phyloP scores from a whole-genome alignment of 768 basidiomycete species.

The Paxillus rubicundulus region DNA sequence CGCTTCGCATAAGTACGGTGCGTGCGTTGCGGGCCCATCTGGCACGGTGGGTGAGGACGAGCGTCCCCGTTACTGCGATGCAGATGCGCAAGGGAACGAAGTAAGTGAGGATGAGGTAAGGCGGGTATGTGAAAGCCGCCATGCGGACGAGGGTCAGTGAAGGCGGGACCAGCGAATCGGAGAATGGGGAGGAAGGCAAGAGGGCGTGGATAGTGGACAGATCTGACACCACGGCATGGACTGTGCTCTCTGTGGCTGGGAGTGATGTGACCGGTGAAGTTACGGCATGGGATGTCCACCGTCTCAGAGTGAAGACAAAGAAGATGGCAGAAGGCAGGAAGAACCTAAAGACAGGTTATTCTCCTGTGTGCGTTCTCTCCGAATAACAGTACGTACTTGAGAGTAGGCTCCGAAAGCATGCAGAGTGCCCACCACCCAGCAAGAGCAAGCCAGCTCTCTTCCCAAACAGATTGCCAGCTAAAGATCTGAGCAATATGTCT shows the following conservation, averaged over 20 bases:
- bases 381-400: constrained; percentile 42
- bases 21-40: constrained; percentile 62
- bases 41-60: constrained; percentile 61
- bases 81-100: constrained; percentile 61
- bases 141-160: constrained; percentile 50
- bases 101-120: constrained; percentile 65
- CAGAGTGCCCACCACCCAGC: constrained; percentile 78
- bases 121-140: constrained; percentile 53
- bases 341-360: constrained; percentile 39
- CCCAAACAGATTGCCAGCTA: constrained; percentile 56
- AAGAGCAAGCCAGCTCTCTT: constrained; percentile 65
- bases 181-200: constrained; percentile 41
- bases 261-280: constrained; percentile 16
- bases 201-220: constrained; percentile 62
- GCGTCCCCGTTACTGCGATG: constrained; percentile 55
- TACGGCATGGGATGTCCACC: constrained; percentile 22
- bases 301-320: constrained; percentile 36
- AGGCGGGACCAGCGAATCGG: constrained; percentile 28
- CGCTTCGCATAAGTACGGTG: constrained; percentile 57
- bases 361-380: neutral
- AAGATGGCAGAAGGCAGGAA: constrained; percentile 53
- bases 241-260: constrained; percentile 51
- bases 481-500: constrained; percentile 47
- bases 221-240: constrained; percentile 59
- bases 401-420: constrained; percentile 49